phyloP scores from a whole-genome alignment of 108 stramenopile species.

The Hondaea fermentalgiana region DNA sequence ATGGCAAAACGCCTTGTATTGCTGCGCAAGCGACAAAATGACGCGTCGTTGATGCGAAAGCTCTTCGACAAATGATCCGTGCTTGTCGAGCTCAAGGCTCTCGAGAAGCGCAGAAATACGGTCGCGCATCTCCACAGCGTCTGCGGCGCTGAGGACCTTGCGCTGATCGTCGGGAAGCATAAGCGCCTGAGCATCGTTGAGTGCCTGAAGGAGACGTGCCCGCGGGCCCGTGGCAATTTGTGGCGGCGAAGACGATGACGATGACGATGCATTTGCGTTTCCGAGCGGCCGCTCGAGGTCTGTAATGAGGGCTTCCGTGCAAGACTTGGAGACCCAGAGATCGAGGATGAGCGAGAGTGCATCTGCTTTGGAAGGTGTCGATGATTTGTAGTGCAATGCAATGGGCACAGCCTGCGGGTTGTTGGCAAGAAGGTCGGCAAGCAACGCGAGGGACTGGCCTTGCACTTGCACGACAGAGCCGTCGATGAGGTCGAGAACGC shows the following conservation, averaged over 20 bases:
- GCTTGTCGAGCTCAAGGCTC: background rate
- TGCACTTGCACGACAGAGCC: background rate
- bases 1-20: background rate
- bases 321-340: background rate
- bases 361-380: background rate
- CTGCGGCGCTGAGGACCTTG: background rate
- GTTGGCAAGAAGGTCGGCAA: background rate
- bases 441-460: background rate
- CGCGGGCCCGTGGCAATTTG: background rate
- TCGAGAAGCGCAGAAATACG: background rate
- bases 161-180: background rate
- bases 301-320: background rate
- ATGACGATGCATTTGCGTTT: background rate
- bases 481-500: background rate
- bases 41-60: background rate
- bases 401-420: background rate
- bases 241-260: background rate
- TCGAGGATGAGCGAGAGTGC: background rate
- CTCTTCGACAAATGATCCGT: background rate
- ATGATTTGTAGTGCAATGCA: background rate
- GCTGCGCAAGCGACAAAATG: background rate
- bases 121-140: background rate
- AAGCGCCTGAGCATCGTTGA: background rate
- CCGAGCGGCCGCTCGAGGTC: background rate
- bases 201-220: background rate